Evolutionary conservation across 768 basidiomycete genomes (phyloP).

Genomic region (Mycena haematopus): DNA sequence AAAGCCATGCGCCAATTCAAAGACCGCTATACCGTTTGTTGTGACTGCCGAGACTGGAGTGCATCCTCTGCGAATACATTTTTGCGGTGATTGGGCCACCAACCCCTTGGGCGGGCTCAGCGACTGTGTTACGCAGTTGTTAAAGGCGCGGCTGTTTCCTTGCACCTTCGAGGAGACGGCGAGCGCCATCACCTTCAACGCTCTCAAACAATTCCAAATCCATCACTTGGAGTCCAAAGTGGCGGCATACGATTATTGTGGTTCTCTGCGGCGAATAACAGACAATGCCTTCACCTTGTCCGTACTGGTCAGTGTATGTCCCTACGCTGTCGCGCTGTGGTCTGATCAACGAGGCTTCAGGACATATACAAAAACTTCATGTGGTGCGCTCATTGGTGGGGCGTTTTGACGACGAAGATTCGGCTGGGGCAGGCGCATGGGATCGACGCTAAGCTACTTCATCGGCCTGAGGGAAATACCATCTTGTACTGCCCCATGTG

Average conservation of each 20-base stretch:
- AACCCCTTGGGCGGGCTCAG: constrained; percentile 2
- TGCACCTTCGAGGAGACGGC: background rate
- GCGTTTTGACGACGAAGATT: background rate
- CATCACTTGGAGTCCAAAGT: constrained; percentile 7
- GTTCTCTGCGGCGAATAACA: constrained; percentile 31
- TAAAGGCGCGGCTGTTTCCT: constrained; percentile 12
- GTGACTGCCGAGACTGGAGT: background rate
- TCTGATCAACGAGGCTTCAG: background rate
- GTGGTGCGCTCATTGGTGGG: constrained; percentile 2
- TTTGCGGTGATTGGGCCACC: background rate
- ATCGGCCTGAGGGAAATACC: background rate
- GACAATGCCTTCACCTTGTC: constrained; percentile 31
- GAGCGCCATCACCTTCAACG: constrained; percentile 9
- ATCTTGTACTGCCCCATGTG: background rate
- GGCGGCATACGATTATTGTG: constrained; percentile 33
- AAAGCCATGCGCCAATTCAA: background rate
- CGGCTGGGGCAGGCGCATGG: background rate
- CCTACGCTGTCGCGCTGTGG: background rate
- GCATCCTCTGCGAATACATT: background rate
- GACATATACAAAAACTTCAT: constrained; percentile 16
- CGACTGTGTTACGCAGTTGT: constrained; percentile 20
- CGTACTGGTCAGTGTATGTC: constrained; percentile 24
- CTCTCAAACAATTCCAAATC: constrained; percentile 10
- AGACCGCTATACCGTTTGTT: background rate
- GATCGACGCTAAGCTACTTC: background rate